A percentile compares a stretch with the other conserved stretches of the same genome.
Evolutionary conservation across 2,329 filamentous ascomycete species (phyloP).

Genomic region (Aureobasidium sp.): DNA sequence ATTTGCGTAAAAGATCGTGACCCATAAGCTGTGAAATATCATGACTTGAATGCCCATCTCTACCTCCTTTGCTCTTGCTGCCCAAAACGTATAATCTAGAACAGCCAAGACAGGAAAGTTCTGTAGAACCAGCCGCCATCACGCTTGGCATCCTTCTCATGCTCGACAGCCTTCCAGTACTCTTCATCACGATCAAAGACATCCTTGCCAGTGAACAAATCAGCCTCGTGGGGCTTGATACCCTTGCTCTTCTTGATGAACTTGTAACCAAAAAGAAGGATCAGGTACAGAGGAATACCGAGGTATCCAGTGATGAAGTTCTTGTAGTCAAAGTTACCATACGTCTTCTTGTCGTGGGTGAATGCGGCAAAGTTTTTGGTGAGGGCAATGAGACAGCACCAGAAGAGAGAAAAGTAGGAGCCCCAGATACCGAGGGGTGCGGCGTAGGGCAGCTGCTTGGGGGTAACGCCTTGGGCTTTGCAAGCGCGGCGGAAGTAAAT

Average conservation of each 20-base stretch:
- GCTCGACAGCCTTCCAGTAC: constrained; percentile 56
- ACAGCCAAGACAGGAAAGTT: constrained; percentile 54
- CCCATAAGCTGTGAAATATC: no score
- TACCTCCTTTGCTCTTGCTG: no score
- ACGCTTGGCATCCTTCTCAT: constrained; percentile 34
- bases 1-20: no score
- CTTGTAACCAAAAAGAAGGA: constrained; percentile 64
- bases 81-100: constrained; percentile 31
- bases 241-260: constrained; percentile 47
- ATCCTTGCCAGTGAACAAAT: constrained; percentile 68
- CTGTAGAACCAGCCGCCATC: constrained; percentile 47
- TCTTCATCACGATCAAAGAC: constrained; percentile 66
- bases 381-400: constrained; percentile 66
- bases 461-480: constrained; percentile 39
- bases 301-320: constrained; percentile 72
- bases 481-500: constrained; percentile 43
- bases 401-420: constrained; percentile 59
- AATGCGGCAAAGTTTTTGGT: constrained; percentile 82
- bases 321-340: constrained; percentile 61
- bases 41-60: no score
- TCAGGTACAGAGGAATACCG: constrained; percentile 68
- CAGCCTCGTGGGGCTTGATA: constrained; percentile 52
- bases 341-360: constrained; percentile 37
- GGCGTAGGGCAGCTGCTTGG: constrained; percentile 43
- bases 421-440: constrained; percentile 67